Evolutionary conservation across 169 alveolate genomes (phyloP).

Genomic region (Perkinsus olseni): DNA sequence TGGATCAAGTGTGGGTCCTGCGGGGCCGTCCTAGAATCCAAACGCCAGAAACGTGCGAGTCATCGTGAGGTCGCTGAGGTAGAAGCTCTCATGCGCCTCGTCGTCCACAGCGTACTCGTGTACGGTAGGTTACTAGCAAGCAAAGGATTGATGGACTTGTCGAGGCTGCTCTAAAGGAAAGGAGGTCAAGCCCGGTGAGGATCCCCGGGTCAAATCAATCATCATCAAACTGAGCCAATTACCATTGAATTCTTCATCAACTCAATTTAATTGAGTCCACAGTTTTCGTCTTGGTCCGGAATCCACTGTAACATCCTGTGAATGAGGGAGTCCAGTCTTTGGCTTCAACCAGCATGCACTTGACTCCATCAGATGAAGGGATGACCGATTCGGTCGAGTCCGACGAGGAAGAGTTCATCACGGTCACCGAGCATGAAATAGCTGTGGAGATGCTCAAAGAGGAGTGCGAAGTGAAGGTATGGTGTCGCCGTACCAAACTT

Average conservation of each 20-base stretch:
- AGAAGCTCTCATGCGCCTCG: not conserved
- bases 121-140: not conserved
- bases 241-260: too few species aligned
- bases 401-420: not conserved
- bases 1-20: not conserved
- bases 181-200: too few species aligned
- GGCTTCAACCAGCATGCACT: too few species aligned
- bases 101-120: not conserved
- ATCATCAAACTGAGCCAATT: too few species aligned
- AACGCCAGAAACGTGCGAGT: not conserved
- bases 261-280: too few species aligned
- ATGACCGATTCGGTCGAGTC: not conserved
- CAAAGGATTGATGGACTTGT: not conserved
- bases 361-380: not conserved
- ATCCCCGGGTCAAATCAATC: too few species aligned
- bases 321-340: too few species aligned
- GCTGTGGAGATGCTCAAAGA: not conserved
- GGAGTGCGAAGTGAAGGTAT: not conserved
- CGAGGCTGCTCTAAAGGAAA: not conserved
- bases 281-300: too few species aligned
- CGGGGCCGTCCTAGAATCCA: not conserved
- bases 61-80: not conserved
- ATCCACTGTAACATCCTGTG: too few species aligned
- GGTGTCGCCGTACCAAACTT: not conserved
- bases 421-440: not conserved